Evolutionary conservation across 139 green algal species (phyloP).

Genomic region (Chlorella sp.): DNA sequence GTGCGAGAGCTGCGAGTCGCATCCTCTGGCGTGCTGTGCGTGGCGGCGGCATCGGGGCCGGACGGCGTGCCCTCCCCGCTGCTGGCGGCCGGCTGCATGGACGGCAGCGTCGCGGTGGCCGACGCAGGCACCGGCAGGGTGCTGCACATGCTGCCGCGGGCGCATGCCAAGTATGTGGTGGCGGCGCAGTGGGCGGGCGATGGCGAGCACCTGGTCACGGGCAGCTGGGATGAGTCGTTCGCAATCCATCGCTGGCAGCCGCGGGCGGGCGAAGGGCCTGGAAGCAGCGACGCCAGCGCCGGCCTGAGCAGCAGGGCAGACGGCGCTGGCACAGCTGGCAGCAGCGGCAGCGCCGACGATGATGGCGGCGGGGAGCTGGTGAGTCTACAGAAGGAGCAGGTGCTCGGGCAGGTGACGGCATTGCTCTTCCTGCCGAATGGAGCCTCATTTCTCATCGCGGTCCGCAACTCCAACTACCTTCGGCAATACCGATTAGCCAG

Average conservation of each 20-base stretch:
- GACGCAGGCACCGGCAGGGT: constrained; percentile 7
- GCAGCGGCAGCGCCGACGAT: not conserved
- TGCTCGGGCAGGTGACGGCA: constrained; percentile 39
- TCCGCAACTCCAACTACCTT: constrained; percentile 46
- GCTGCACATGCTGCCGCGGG: not conserved
- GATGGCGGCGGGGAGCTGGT: not conserved
- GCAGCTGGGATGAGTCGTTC: constrained; percentile 46
- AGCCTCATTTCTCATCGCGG: no score
- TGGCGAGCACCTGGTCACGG: constrained; percentile 23
- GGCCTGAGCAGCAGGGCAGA: not conserved
- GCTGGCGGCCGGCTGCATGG: constrained; percentile 54
- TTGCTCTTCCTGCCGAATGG: constrained; percentile 25
- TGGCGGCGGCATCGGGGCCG: not conserved
- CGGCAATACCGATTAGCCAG: not conserved
- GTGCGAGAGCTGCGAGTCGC: constrained; percentile 6
- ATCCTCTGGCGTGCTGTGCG: constrained; percentile 44
- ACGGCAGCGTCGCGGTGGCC: constrained; percentile 52
- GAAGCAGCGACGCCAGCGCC: not conserved
- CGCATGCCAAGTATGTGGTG: constrained; percentile 42
- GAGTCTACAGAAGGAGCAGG: not conserved
- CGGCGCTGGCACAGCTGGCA: not conserved
- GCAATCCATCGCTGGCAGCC: constrained; percentile 12
- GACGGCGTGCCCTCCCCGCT: not conserved
- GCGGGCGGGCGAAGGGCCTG: not conserved
- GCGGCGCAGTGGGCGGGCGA: constrained; percentile 7